Evolutionary conservation across 768 basidiomycete species (phyloP).

Genomic region (Gloeopeniophorella convolvens): DNA sequence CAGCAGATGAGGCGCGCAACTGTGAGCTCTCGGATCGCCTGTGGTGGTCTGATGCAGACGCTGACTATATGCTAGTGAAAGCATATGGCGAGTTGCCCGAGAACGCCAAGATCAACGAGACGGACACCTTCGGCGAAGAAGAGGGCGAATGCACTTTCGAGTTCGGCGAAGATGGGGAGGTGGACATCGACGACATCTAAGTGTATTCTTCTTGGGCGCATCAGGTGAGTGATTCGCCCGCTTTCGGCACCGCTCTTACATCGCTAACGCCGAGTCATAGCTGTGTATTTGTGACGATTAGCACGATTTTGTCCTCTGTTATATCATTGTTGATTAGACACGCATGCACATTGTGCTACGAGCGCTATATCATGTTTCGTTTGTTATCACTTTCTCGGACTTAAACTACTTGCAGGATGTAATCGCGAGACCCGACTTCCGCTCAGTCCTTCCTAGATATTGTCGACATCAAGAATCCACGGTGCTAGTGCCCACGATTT

Average conservation of each 20-base stretch:
- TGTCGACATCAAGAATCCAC: background rate
- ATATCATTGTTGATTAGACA: conserved; percentile 19
- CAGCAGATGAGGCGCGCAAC: conserved; percentile 89
- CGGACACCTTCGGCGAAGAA: conserved; percentile 87
- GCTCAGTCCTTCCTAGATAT: too few relatives aligned
- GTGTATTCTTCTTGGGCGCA: conserved; percentile 22
- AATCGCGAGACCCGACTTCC: too few relatives aligned
- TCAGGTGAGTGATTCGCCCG: conserved; percentile 8
- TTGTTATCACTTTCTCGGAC: background rate
- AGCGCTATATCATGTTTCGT: conserved; percentile 1
- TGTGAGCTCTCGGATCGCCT: conserved; percentile 33
- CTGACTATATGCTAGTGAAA: conserved; percentile 55
- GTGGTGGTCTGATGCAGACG: background rate
- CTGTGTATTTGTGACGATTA: conserved; percentile 16
- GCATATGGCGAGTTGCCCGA: conserved; percentile 97
- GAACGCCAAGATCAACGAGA: conserved; percentile 96
- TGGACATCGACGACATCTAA: conserved; percentile 88
- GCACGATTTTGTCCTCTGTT: conserved; percentile 8
- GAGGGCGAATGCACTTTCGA: conserved; percentile 87
- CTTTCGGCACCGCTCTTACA: background rate
- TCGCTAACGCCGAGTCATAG: background rate
- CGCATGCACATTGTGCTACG: conserved; percentile 8
- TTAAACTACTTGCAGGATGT: too few relatives aligned
- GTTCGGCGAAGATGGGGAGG: conserved; percentile 82
- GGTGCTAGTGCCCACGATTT: background rate